Evolutionary conservation across 2,329 filamentous ascomycete genomes (phyloP).

Genomic region (Alternaria brassicicola): DNA sequence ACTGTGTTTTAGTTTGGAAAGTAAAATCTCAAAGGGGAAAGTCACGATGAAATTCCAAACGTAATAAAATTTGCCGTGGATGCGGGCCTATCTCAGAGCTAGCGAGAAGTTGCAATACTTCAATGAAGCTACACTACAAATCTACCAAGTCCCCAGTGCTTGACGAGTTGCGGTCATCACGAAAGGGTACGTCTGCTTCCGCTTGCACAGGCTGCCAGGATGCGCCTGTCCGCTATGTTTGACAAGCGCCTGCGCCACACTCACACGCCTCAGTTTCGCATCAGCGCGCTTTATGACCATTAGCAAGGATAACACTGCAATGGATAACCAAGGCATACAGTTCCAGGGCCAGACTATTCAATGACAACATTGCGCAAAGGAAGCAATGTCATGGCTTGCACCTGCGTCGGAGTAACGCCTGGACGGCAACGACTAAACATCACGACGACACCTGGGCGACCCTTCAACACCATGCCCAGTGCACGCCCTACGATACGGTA

Average conservation of each 20-base stretch:
- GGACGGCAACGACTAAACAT: not conserved
- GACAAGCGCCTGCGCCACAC: constrained; percentile 7
- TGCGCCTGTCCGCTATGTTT: not conserved
- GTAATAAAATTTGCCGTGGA: not conserved
- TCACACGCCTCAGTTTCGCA: constrained; percentile 10
- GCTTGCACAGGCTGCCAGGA: not conserved
- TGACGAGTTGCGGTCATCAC: not conserved
- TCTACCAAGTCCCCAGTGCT: not conserved
- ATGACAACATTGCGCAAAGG: not conserved
- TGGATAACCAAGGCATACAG: not conserved
- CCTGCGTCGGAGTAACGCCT: not conserved
- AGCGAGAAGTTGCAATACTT: not conserved
- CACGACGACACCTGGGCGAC: not conserved
- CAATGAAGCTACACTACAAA: not conserved
- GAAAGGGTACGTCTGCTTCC: not conserved
- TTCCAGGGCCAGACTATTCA: not conserved
- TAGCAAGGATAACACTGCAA: not conserved
- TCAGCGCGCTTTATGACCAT: not conserved
- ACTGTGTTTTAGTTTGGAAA: not conserved
- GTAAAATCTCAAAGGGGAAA: not conserved
- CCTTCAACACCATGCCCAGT: not conserved
- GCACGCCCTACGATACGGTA: not conserved
- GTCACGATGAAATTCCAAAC: not conserved
- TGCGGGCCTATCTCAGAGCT: not conserved
- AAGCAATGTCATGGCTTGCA: not conserved